Evolutionary conservation across 441 rosid genomes (phyloP), one percentile per base, ranked within the genome.

Genomic region (Gossypium schwendimanii): DNA sequence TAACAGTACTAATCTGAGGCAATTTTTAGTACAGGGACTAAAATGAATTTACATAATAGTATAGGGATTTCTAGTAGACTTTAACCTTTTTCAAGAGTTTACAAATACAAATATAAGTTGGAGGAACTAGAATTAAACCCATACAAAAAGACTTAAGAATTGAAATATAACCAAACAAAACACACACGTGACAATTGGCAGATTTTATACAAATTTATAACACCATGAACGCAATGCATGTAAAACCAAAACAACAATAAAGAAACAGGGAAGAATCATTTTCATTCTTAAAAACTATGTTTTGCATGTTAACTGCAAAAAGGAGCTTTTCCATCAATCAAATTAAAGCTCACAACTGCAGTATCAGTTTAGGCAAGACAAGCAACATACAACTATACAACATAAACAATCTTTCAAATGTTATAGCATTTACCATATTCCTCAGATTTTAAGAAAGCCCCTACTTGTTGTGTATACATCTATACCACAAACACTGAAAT

Each of bases 371-470:
- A 59, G 67, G 50, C 50, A 45, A 31, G 36, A 31, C 36, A 45
- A 45, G 60, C 80, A 73, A 67, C 79, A 26, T 12, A 59, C 20
- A 75, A 75, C 81, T 84, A 75, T 80, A 82, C 84, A 78, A 65
- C 73, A 45, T 8, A 59, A 67, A 28, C 57, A 31, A 31, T 31
- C 60, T 20, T 49, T 52, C 65, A 72, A 52, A 73, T 57, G 50
- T 45, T 45, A 45, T 45, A 45, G 50, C 50, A 45, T 10, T 11
- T 11, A 58, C 59, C 55, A 73, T 71, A 28, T 66, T 63, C 41
- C 72, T 61, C 72, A 73, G 18, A 77, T 49, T 72, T 24, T 57
- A 69, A n/a, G 74, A 70, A 57, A 20, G 58, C 50, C 18, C 63
- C 63, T 58, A 58, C 36, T 58, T 58, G 10, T 58, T 58, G 36